phyloP scores from a whole-genome alignment of 2,329 filamentous ascomycete genomes.

The Purpureocillium lavendulum region DNA sequence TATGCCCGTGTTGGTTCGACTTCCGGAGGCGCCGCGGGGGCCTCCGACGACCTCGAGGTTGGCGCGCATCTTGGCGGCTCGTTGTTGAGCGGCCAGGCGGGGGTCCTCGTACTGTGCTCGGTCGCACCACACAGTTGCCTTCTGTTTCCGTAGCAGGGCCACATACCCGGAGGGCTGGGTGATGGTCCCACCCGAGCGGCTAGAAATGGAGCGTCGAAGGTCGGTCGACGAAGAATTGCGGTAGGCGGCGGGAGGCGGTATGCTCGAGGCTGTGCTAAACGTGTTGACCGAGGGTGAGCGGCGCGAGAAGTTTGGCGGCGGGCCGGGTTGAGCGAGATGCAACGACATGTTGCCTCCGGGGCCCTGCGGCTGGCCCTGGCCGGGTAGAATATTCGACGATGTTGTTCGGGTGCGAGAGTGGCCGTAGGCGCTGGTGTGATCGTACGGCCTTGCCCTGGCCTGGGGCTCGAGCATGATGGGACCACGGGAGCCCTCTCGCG shows the following conservation, averaged over 20 bases:
- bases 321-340: slow-evolving; percentile 2
- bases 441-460: slow-evolving; percentile 21
- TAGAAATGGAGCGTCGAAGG: slow-evolving; percentile 71
- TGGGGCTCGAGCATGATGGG: slow-evolving; percentile 23
- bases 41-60: slow-evolving; percentile 73
- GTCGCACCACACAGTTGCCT: slow-evolving; percentile 98
- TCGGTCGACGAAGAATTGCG: slow-evolving; percentile 48
- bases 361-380: slow-evolving; percentile 14
- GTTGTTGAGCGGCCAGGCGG: slow-evolving; percentile 70
- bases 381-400: slow-evolving; percentile 45
- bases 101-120: slow-evolving; percentile 89
- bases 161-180: slow-evolving; percentile 72
- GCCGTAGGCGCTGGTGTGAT: slow-evolving; percentile 32
- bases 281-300: slow-evolving; percentile 59
- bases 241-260: slow-evolving; percentile 49
- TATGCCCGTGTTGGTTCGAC: slow-evolving; percentile 54
- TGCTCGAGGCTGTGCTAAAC: slow-evolving; percentile 63
- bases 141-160: slow-evolving; percentile 90
- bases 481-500: neutral
- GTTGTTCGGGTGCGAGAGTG: slow-evolving; percentile 49
- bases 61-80: slow-evolving; percentile 79
- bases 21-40: slow-evolving; percentile 28
- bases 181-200: slow-evolving; percentile 54
- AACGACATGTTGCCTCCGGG: slow-evolving; percentile 1
- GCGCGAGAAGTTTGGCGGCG: slow-evolving; percentile 24